These are phyloP conservation scores for Penicillium samsonianum DNA, from an alignment of 495 filamentous ascomycete species.

Conservation along the genomic window DNA sequence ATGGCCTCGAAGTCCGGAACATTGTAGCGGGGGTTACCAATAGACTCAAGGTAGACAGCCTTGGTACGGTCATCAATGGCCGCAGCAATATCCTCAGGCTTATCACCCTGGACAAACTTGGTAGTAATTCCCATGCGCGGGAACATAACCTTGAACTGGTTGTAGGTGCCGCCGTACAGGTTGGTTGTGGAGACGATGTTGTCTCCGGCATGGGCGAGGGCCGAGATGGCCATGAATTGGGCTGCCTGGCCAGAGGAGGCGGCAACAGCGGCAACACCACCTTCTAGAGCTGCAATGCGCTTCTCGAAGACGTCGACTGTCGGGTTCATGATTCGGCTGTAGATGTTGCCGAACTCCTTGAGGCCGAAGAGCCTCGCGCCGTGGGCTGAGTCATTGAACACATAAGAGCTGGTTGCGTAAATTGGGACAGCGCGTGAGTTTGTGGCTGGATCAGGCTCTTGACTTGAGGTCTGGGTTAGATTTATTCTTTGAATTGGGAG, in stretches of 20 bases:
- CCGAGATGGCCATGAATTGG: conserved; percentile 89
- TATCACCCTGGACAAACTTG: conserved; percentile 87
- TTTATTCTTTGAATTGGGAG: conserved; percentile 1
- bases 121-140: conserved; percentile 84
- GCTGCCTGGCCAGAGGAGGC: conserved; percentile 90
- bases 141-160: conserved; percentile 93
- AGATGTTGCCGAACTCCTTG: conserved; percentile 98
- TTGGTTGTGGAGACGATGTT: conserved; percentile 95
- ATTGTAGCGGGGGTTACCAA: conserved; percentile 96
- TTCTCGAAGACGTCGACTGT: conserved; percentile 99
- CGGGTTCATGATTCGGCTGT: conserved; percentile 97
- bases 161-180: conserved; percentile 96
- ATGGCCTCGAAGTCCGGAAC: conserved; percentile 87
- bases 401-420: conserved; percentile 90
- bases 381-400: conserved; percentile 96
- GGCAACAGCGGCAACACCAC: conserved; percentile 87
- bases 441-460: conserved; percentile 80
- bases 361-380: conserved; percentile 95
- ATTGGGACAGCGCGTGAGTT: conserved; percentile 94
- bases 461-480: conserved; percentile 49
- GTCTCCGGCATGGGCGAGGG: conserved; percentile 82
- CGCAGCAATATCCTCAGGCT: conserved; percentile 75
- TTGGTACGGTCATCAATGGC: conserved; percentile 96
- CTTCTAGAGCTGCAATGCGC: conserved; percentile 92
- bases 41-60: conserved; percentile 92